Evolutionary conservation across 768 basidiomycete species (phyloP).

Genomic region (Cubamyces sp.): DNA sequence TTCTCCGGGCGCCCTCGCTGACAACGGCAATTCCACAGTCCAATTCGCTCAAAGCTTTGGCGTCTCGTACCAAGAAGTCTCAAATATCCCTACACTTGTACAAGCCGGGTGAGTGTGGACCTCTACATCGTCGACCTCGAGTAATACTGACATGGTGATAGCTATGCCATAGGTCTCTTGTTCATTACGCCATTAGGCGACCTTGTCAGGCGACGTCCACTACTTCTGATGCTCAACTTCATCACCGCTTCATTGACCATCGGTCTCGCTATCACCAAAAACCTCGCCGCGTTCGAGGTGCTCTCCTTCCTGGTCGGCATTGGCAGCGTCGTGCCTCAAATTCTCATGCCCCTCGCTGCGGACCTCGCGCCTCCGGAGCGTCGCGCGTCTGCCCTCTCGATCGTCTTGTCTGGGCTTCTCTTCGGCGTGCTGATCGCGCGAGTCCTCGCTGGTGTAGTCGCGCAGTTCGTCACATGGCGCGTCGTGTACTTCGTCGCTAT

Average conservation of each 20-base stretch:
- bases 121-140: slow-evolving; percentile 1
- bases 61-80: slow-evolving; percentile 42
- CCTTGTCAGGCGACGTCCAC: slow-evolving; percentile 72
- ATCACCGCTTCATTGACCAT: slow-evolving; percentile 64
- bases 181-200: slow-evolving; percentile 85
- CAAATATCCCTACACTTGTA: slow-evolving; percentile 63
- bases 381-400: slow-evolving; percentile 75
- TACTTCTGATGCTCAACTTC: slow-evolving; percentile 62
- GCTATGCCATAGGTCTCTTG: slow-evolving; percentile 42
- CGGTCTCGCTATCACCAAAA: slow-evolving; percentile 67
- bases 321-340: slow-evolving; percentile 73
- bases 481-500: slow-evolving; percentile 81
- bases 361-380: slow-evolving; percentile 79
- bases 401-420: slow-evolving; percentile 66
- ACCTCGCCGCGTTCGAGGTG: slow-evolving; percentile 61
- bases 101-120: slow-evolving; percentile 59
- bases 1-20: background rate
- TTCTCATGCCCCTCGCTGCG: slow-evolving; percentile 74
- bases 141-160: slow-evolving; percentile 1
- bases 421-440: slow-evolving; percentile 77
- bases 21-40: slow-evolving; percentile 15
- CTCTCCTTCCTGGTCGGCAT: slow-evolving; percentile 75
- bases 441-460: slow-evolving; percentile 75
- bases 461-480: slow-evolving; percentile 70
- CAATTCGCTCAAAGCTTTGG: slow-evolving; percentile 40